phyloP scores from a whole-genome alignment of 345 rosid species.

The Arabis hirsuta region DNA sequence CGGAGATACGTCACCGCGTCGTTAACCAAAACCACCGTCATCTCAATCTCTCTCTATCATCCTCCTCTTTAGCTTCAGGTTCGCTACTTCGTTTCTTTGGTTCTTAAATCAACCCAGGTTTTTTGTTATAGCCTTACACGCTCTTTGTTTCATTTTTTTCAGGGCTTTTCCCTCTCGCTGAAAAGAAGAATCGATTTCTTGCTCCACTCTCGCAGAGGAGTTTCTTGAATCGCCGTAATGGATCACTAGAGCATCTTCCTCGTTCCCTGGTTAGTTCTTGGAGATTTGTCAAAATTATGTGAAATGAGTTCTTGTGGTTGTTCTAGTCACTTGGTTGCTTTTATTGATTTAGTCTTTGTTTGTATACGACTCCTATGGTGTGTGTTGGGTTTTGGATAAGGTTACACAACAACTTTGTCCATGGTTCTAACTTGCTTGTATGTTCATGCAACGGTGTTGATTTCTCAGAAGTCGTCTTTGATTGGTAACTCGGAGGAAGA shows the following conservation, averaged over 20 bases:
- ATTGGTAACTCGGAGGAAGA: slow-evolving; percentile 39
- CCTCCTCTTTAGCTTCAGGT: slow-evolving; percentile 37
- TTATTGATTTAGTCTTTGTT: background rate
- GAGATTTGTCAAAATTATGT: background rate
- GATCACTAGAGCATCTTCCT: slow-evolving; percentile 18
- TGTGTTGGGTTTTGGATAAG: slow-evolving; percentile 36
- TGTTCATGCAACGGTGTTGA: slow-evolving; percentile 2
- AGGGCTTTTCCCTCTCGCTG: slow-evolving; percentile 27
- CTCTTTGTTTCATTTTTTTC: slow-evolving; percentile 14
- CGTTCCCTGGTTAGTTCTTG: slow-evolving; percentile 34
- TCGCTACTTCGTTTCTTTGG: slow-evolving; percentile 10
- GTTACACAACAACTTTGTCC: background rate
- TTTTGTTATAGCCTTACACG: slow-evolving; percentile 2
- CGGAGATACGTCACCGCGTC: slow-evolving; percentile 32
- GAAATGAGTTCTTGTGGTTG: slow-evolving; percentile 11
- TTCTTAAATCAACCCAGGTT: slow-evolving; percentile 14
- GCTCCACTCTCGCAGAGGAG: slow-evolving; percentile 19
- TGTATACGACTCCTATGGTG: slow-evolving; percentile 12
- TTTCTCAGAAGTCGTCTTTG: slow-evolving; percentile 29
- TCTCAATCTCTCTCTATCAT: slow-evolving; percentile 13
- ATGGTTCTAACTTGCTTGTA: background rate
- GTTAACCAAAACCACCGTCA: slow-evolving; percentile 15
- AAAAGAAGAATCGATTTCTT: slow-evolving; percentile 21
- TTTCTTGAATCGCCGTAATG: slow-evolving; percentile 18
- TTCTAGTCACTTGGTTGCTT: background rate